Conservation (phyloP, 345 rosid genomes). For the Populus nigra region DNA sequence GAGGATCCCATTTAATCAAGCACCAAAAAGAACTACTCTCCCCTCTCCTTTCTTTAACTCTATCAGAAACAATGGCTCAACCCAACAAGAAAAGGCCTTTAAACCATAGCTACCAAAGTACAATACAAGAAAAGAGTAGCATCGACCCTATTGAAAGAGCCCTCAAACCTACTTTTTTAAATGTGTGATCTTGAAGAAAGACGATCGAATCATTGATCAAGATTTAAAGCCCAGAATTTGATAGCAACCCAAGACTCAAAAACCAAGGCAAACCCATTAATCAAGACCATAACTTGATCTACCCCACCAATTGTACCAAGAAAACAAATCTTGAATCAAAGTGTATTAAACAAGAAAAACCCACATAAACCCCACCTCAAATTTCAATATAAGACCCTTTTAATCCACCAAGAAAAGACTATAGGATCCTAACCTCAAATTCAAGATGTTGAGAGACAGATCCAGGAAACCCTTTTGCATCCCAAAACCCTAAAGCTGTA, state of each 20-base stretch:
- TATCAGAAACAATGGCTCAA: neutral
- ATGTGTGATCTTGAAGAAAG: neutral
- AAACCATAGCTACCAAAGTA: neutral
- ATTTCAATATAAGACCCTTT: neutral
- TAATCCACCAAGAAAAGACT: neutral
- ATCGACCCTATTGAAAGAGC: neutral
- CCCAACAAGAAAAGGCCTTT: neutral
- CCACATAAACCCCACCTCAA: neutral
- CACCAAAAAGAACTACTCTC: neutral
- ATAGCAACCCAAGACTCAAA: neutral
- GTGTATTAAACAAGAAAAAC: constrained; percentile 1
- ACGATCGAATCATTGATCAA: neutral
- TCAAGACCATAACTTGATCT: neutral
- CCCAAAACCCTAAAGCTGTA: neutral
- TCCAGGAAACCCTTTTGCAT: constrained; percentile 13
- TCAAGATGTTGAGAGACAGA: neutral
- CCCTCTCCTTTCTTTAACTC: neutral
- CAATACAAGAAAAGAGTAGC: neutral
- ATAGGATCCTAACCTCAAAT: constrained; percentile 2
- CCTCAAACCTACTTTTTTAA: neutral
- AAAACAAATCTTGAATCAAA: neutral
- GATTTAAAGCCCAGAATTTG: neutral
- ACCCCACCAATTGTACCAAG: neutral
- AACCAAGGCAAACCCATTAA: neutral
- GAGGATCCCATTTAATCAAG: constrained; percentile 31